Conservation (phyloP, 1,139 yeast species). For the Yamadazyma mexicana region DNA sequence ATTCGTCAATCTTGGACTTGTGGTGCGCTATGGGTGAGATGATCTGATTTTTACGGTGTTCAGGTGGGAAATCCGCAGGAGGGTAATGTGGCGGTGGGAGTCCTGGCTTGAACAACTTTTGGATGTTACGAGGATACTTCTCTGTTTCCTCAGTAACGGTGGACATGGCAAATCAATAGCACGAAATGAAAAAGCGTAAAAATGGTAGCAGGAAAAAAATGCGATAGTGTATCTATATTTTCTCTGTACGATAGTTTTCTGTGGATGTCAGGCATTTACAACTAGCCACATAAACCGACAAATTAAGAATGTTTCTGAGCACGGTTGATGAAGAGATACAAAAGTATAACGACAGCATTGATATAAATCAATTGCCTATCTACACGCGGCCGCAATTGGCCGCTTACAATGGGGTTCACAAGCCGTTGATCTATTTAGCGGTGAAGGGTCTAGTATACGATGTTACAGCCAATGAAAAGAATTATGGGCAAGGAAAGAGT, state of each 20-base stretch:
- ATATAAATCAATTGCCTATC: constrained; percentile 29
- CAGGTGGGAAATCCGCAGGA: constrained; percentile 58
- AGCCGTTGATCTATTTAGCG: constrained; percentile 59
- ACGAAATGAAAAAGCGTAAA: neutral
- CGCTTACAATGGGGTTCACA: constrained; percentile 32
- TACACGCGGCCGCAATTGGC: constrained; percentile 37
- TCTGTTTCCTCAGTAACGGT: constrained; percentile 16
- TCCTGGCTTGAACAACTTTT: constrained; percentile 65
- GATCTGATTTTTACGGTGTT: constrained; percentile 46
- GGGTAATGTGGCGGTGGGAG: constrained; percentile 60
- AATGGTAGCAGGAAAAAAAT: neutral
- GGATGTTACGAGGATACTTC: constrained; percentile 65
- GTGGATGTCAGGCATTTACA: neutral
- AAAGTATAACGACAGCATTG: constrained; percentile 21
- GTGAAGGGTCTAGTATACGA: constrained; percentile 78
- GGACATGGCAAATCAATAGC: no score
- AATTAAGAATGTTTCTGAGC: constrained; percentile 3
- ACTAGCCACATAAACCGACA: neutral
- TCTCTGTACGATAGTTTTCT: neutral
- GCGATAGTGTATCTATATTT: neutral
- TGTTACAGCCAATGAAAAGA: constrained; percentile 61
- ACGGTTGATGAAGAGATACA: constrained; percentile 19
- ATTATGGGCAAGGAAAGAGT: constrained; percentile 75
- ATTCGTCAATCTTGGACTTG: constrained; percentile 32
- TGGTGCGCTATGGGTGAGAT: constrained; percentile 54